Percentiles rank a stretch among this genome's conserved stretches.
Evolutionary conservation across 768 basidiomycete genomes (phyloP).

Genomic region (Hypsizygus marmoreus): DNA sequence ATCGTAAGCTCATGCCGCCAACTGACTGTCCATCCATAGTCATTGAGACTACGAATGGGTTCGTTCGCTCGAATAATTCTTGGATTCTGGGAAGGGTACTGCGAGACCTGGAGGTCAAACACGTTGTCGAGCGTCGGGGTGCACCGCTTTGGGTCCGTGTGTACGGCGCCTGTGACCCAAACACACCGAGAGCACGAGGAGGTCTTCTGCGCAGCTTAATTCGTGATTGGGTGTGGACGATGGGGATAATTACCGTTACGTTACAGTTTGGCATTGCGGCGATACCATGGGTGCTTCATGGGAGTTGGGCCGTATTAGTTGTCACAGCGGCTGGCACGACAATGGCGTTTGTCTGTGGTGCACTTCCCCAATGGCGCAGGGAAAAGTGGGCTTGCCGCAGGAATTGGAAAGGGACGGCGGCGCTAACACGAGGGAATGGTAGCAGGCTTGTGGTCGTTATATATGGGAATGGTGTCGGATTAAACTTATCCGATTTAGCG

Average conservation of each 20-base stretch:
- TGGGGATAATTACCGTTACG: conserved; percentile 23
- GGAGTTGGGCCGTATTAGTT: conserved; percentile 30
- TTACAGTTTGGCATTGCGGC: conserved; percentile 29
- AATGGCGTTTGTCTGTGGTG: conserved; percentile 22
- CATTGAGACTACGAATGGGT: neutral
- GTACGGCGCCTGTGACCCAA: too few relatives aligned
- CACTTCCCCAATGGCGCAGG: conserved; percentile 30
- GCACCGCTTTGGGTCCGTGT: too few relatives aligned
- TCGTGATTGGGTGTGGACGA: conserved; percentile 28
- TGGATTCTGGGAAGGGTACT: neutral
- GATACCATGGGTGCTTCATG: conserved; percentile 24
- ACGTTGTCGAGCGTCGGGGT: too few relatives aligned
- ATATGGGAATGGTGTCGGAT: conserved; percentile 23
- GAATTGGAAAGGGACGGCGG: conserved; percentile 23
- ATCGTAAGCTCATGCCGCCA: neutral
- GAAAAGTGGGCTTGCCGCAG: conserved; percentile 30
- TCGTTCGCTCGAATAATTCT: neutral
- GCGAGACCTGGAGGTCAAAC: neutral
- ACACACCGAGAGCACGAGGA: too few relatives aligned
- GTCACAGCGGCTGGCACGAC: conserved; percentile 28
- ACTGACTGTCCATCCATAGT: neutral
- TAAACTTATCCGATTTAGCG: conserved; percentile 32
- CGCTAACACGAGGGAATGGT: conserved; percentile 31
- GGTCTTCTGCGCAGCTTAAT: neutral
- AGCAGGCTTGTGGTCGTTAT: conserved; percentile 29